phyloP scores from a whole-genome alignment of 129 eudicot genomes.

The Artemisia tridentata region DNA sequence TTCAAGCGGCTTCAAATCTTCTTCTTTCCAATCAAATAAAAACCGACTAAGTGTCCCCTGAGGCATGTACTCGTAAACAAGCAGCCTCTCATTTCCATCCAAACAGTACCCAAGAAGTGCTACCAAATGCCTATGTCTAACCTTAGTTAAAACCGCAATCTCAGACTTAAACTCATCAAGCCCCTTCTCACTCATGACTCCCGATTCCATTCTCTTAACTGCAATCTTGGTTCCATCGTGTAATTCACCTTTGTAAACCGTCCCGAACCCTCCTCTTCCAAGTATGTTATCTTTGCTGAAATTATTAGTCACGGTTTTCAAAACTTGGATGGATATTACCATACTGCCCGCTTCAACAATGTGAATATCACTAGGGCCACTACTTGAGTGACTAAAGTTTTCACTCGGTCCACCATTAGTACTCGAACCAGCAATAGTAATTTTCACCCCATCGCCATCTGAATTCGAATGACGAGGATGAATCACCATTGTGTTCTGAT shows the following conservation, averaged over 20 bases:
- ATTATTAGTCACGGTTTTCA: constrained; percentile 76
- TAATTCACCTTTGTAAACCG: constrained; percentile 86
- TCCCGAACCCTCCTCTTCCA: constrained; percentile 96
- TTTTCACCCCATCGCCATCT: constrained; percentile 64
- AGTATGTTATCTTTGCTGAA: constrained; percentile 67
- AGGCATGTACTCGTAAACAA: constrained; percentile 95
- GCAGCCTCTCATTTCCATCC: constrained; percentile 79
- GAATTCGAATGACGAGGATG: constrained; percentile 76
- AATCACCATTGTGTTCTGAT: constrained; percentile 53
- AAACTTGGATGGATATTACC: constrained; percentile 82
- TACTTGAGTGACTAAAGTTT: constrained; percentile 43
- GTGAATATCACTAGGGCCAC: constrained; percentile 59
- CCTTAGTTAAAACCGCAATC: constrained; percentile 90
- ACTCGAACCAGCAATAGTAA: constrained; percentile 63
- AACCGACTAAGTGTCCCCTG: constrained; percentile 81
- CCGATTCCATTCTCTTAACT: constrained; percentile 89
- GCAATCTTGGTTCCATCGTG: constrained; percentile 93
- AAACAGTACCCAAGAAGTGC: constrained; percentile 84
- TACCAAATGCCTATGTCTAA: constrained; percentile 86
- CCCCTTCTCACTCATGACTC: constrained; percentile 82
- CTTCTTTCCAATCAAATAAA: constrained; percentile 75
- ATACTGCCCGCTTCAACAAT: constrained; percentile 70
- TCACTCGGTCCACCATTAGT: constrained; percentile 53
- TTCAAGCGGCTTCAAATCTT: constrained; percentile 75
- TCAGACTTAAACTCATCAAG: constrained; percentile 84